Percentiles rank a stretch among this genome's conserved stretches.
These are phyloP conservation scores for Linaria vulgaris DNA, from an alignment of 257 asterid species.

Conservation along the genomic window DNA sequence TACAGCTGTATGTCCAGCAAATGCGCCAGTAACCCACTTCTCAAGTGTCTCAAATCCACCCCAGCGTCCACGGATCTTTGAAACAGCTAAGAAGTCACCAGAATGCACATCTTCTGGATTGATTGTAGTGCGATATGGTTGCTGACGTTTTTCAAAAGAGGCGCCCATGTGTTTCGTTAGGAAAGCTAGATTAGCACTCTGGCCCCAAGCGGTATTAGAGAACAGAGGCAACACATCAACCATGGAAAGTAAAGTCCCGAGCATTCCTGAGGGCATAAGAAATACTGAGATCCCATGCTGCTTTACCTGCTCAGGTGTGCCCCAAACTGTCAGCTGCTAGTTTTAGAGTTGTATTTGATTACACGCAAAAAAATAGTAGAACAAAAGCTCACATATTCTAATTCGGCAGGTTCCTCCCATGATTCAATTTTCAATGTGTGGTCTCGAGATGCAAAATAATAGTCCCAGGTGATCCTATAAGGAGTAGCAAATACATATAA, in stretches of 20 bases:
- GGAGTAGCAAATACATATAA: constrained; percentile 98
- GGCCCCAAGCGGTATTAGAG: constrained; percentile 97
- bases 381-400: constrained; percentile 66
- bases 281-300: constrained; percentile 93
- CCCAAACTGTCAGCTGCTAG: constrained; percentile 24
- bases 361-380: background rate
- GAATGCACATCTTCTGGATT: constrained; percentile 85
- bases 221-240: constrained; percentile 94
- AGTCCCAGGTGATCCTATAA: constrained; percentile 96
- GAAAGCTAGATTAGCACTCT: constrained; percentile 88
- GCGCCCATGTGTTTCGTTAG: constrained; percentile 97
- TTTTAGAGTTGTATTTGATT: background rate
- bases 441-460: constrained; percentile 80
- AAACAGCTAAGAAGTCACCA: constrained; percentile 94
- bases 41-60: constrained; percentile 99
- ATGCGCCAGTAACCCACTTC: constrained; percentile 99
- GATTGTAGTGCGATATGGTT: constrained; percentile 65
- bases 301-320: constrained; percentile 66
- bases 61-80: constrained; percentile 99
- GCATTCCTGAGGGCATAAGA: constrained; percentile 99
- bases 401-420: constrained; percentile 95
- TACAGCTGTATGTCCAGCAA: constrained; percentile 98
- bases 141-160: constrained; percentile 68
- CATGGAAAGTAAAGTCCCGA: constrained; percentile 89
- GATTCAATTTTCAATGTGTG: constrained; percentile 76